These are phyloP conservation scores for Pseudogymnoascus sp. DNA, from an alignment of 2,329 filamentous ascomycete genomes.

Conservation along the genomic window DNA sequence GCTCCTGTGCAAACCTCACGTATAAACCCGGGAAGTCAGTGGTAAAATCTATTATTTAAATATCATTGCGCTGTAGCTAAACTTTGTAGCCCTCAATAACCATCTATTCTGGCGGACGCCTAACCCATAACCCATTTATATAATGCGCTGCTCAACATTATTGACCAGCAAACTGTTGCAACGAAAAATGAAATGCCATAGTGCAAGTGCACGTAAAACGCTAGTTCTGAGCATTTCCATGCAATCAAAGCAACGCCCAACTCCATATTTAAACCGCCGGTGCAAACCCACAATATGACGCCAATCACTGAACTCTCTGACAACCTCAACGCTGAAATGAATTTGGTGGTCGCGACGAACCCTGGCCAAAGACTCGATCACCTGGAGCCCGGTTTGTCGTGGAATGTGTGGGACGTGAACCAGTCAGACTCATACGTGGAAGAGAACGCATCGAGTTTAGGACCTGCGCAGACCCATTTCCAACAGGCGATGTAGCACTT, in stretches of 20 bases:
- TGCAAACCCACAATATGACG: neutral
- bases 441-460: neutral
- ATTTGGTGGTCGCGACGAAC: neutral
- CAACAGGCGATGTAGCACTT: neutral
- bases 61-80: constrained; percentile 6
- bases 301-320: neutral
- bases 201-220: constrained; percentile 4
- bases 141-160: neutral
- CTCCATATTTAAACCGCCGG: constrained; percentile 1
- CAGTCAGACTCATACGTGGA: neutral
- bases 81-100: neutral
- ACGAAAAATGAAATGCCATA: neutral
- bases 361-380: neutral
- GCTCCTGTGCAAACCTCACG: neutral
- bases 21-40: neutral
- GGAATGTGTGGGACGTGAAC: neutral
- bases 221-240: neutral
- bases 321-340: neutral
- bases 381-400: neutral
- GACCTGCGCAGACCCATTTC: neutral
- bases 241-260: constrained; percentile 1
- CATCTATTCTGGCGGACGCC: neutral
- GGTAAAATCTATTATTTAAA: constrained; percentile 1
- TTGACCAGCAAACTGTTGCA: constrained; percentile 6
- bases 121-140: neutral